Evolutionary conservation across 768 basidiomycete genomes (phyloP).

Genomic region (Glaciozyma antarctica): DNA sequence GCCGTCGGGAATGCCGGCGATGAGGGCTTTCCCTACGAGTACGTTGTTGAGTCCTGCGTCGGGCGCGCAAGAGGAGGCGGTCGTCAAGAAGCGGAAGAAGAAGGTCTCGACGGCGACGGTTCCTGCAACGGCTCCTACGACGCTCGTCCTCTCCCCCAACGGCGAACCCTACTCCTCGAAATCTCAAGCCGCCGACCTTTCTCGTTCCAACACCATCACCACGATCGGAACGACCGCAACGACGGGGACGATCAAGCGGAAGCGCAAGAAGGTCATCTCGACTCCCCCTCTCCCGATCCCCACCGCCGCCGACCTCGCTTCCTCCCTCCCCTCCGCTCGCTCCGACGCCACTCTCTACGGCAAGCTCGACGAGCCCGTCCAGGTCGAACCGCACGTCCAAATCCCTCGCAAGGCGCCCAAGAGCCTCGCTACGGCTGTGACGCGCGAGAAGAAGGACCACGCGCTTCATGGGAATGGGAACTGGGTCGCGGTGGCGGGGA

Average conservation of each 20-base stretch:
- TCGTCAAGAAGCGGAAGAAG: slow-evolving; percentile 22
- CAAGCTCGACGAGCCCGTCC: not conserved
- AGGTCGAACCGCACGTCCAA: not conserved
- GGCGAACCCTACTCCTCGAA: no score
- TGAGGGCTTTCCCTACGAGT: not conserved
- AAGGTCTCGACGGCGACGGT: slow-evolving; percentile 12
- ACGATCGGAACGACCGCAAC: not conserved
- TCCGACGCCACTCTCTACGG: not conserved
- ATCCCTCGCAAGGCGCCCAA: not conserved
- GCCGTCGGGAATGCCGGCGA: not conserved
- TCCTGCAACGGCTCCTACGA: slow-evolving; percentile 6
- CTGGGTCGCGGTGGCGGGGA: slow-evolving; percentile 17
- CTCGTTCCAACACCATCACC: slow-evolving; percentile 10
- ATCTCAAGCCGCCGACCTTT: slow-evolving; percentile 1
- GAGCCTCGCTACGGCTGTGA: slow-evolving; percentile 16
- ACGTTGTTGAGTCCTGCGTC: not conserved
- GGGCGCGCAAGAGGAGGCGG: slow-evolving; percentile 1
- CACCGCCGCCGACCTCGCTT: slow-evolving; percentile 17
- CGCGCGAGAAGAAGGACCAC: slow-evolving; percentile 15
- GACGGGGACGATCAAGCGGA: slow-evolving; percentile 11
- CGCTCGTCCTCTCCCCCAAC: not conserved
- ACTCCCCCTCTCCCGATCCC: not conserved
- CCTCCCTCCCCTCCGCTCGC: slow-evolving; percentile 11
- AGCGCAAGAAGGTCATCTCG: slow-evolving; percentile 4
- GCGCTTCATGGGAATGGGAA: slow-evolving; percentile 13